Evolutionary conservation across 371 early-diverging fungal species (phyloP), one percentile per base, ranked within the genome.

Genomic region (Circinella minor): DNA sequence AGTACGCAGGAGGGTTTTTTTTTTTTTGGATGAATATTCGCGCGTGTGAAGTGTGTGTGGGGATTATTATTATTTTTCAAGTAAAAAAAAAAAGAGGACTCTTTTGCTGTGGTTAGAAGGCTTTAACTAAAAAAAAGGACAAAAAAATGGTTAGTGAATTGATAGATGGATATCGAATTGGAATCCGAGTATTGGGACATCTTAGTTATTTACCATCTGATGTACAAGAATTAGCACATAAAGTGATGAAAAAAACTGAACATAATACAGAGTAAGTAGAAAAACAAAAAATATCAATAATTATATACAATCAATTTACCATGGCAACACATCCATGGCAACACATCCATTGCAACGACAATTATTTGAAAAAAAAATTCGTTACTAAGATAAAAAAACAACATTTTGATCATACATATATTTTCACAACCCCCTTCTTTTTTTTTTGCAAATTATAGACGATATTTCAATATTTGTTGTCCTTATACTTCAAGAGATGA

Each of bases 401-500:
- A 49, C 51, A 3, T 27, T 27, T 2, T 43, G 43, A 43, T 9
- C 1, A 43, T 9, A 3, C 6, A 4, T 47, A 37, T 17, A 11
- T 20, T 18, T 49, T 43, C 17, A 36, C 43, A 34, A 61, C 36
- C 48, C 43, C n/a, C 15, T 36, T 2, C 39, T 39, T 43, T 11
- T 11, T 9, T 43, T 43, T 43, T 43, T 6, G 11, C 43, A 43
- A 11, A 38, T 38, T 34, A 77, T 88, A 72, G 93, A 89, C 66
- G 85, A 18, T 87, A 91, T 36, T 86, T 99, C 36, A 99, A 98
- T 74, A 88, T 99, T 36, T 98, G 98, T 72, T 94, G 95, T 71
- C 94, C 99, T 4, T 99, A 99, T 75, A 95, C 96, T 3, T 91
- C 98, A n/a, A 89, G 95, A 15, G 94, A 99, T 72, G 99, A 99